These are phyloP conservation scores for Phoma sp. DNA, from an alignment of 2,329 filamentous ascomycete species.

Conservation along the genomic window DNA sequence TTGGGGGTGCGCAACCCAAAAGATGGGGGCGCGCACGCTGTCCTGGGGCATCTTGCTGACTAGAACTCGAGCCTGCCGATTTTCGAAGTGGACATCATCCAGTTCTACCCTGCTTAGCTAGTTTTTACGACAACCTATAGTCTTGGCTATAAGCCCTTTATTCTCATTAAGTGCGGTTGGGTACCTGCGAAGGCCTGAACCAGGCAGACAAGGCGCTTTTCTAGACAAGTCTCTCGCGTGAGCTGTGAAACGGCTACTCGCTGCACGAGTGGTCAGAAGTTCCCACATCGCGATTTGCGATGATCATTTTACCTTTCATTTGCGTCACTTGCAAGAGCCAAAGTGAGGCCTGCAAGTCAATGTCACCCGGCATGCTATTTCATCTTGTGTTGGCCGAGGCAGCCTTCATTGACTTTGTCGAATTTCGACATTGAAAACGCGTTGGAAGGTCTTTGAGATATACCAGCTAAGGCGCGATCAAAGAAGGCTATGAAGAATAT, in stretches of 20 bases:
- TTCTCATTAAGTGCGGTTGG: too few relatives aligned
- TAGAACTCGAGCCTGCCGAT: not conserved
- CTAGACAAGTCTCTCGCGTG: not conserved
- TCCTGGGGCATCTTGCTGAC: not conserved
- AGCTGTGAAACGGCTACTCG: not conserved
- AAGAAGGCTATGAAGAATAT: not conserved
- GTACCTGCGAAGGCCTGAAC: too few relatives aligned
- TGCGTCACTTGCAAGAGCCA: not conserved
- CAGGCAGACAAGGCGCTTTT: too few relatives aligned
- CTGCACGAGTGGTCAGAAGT: not conserved
- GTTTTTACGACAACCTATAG: not conserved
- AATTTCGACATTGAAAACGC: not conserved
- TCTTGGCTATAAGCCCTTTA: not conserved
- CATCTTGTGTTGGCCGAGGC: not conserved
- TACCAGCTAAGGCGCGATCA: too few relatives aligned
- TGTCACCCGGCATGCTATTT: not conserved
- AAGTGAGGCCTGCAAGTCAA: not conserved
- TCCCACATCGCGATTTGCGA: not conserved
- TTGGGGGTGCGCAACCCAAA: slow-evolving; percentile 21
- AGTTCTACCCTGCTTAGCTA: not conserved
- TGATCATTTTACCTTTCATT: not conserved
- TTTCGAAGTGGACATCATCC: not conserved
- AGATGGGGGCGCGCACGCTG: slow-evolving; percentile 19
- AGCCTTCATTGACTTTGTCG: not conserved
- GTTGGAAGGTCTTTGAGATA: too few relatives aligned